phyloP scores from a whole-genome alignment of 208 protist species.

The Plasmodiophora brassicae region DNA sequence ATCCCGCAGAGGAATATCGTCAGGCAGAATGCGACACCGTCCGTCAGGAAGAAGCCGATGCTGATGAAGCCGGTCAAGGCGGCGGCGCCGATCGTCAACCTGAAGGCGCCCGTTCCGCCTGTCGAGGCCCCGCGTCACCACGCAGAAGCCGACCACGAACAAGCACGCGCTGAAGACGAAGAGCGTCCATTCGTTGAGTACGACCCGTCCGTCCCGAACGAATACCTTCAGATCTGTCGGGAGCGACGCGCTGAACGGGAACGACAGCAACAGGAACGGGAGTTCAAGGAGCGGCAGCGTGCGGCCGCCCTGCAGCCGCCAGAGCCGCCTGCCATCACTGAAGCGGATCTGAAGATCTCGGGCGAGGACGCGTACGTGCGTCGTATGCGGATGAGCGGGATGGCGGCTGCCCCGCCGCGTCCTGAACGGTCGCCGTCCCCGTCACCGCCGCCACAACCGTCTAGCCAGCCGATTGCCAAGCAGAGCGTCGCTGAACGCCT shows the following conservation, averaged over 20 bases:
- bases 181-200: background rate
- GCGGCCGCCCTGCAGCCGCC: background rate
- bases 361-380: conserved; percentile 9
- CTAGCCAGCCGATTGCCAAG: background rate
- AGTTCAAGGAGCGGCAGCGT: background rate
- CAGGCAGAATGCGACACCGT: background rate
- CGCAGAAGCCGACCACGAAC: background rate
- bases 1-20: conserved; percentile 7
- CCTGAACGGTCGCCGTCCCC: background rate
- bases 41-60: conserved; percentile 1
- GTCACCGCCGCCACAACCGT: background rate
- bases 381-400: background rate
- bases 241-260: background rate
- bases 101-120: background rate
- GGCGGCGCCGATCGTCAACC: background rate
- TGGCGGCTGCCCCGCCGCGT: background rate
- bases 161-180: background rate
- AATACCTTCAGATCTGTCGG: conserved; percentile 14
- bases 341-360: background rate
- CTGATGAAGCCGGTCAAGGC: background rate
- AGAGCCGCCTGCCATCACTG: background rate
- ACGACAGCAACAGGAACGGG: background rate
- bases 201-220: conserved; percentile 18
- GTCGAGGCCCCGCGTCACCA: background rate
- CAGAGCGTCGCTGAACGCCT: background rate